Base-by-base conservation (phyloP, 2,329 filamentous ascomycete species). In the Triangularia setosa region DNA sequence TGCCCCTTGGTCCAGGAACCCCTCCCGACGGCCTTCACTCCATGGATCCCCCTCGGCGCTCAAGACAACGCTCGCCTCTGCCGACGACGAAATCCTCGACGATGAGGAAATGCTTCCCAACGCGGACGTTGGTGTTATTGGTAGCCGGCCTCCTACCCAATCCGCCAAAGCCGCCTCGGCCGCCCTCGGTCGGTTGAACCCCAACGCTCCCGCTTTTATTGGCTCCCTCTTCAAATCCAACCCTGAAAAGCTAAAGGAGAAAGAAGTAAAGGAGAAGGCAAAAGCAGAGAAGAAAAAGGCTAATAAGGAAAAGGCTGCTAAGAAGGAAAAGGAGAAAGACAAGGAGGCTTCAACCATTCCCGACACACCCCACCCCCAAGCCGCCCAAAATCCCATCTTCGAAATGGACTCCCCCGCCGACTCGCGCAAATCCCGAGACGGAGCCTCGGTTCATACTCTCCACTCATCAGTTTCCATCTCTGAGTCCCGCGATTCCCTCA, bases 151-250 rank as follows among this genome's bases (percentile, higher is more conserved):
- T 1, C 78, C 79, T 4, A 75, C 74, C 6, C 70, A 77, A 44
- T 80, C 75, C 75, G 65, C 67, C 35, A 67, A 63, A 21, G 52
- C 52, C 21, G 52, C 52, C 23, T 48, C 40, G 40, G 40, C 40
- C n/a, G 60, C 56, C 80, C 81, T 73, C 72, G 79, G 88, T 73
- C 76, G 77, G 71, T 83, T 98, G 27, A 98, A 99, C 72, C 95
- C 95, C 7, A 86, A 91, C 6, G 95, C 94, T 0, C 93, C 93
- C 8, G 91, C 90, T 0, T 98, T 98, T 74, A 44, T 90, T 77
- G 88, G 84, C 9, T 84, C 88, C 40, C 86, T 95, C 64, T 85
- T 87, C 70, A 80, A 83, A 4, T 75, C 74, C 28, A 80, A 79
- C 67, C 69, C 73, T 58, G 67, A 69, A 25, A 16, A 77, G 77